Evolutionary conservation across 768 basidiomycete genomes (phyloP).

Genomic region (Panus rudis): DNA sequence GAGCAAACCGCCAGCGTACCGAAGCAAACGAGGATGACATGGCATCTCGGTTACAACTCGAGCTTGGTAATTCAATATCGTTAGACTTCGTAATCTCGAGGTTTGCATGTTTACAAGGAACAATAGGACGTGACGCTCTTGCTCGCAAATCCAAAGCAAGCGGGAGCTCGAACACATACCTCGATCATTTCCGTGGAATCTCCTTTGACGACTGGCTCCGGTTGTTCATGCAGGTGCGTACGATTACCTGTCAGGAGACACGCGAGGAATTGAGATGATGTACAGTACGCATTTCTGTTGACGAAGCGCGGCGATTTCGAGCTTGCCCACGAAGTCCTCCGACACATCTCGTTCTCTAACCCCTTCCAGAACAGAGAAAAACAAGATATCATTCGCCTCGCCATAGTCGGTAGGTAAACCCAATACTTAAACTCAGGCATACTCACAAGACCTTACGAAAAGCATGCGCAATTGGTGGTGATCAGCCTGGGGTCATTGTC

Average conservation of each 20-base stretch:
- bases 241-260: too few species aligned
- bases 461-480: slow-evolving; percentile 69
- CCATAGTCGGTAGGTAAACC: slow-evolving; percentile 58
- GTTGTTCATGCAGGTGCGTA: slow-evolving; percentile 74
- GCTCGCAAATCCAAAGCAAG: slow-evolving; percentile 41
- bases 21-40: slow-evolving; percentile 67
- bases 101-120: not conserved
- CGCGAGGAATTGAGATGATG: not conserved
- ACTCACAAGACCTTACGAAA: slow-evolving; percentile 3
- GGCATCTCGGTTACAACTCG: slow-evolving; percentile 69
- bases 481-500: slow-evolving; percentile 51
- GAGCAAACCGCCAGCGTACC: slow-evolving; percentile 28
- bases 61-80: slow-evolving; percentile 46
- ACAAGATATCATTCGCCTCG: slow-evolving; percentile 69
- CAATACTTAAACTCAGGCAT: not conserved
- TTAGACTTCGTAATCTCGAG: too few species aligned
- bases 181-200: slow-evolving; percentile 74
- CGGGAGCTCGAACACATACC: slow-evolving; percentile 29
- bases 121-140: slow-evolving; percentile 50
- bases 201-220: slow-evolving; percentile 80
- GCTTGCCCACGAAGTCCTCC: slow-evolving; percentile 65
- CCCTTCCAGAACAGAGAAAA: slow-evolving; percentile 55
- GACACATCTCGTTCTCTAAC: slow-evolving; percentile 69
- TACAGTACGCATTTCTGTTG: slow-evolving; percentile 69
- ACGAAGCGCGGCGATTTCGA: slow-evolving; percentile 58